Evolutionary conservation across 2,329 filamentous ascomycete genomes (phyloP).

Genomic region (Lecanicillium sp.): DNA sequence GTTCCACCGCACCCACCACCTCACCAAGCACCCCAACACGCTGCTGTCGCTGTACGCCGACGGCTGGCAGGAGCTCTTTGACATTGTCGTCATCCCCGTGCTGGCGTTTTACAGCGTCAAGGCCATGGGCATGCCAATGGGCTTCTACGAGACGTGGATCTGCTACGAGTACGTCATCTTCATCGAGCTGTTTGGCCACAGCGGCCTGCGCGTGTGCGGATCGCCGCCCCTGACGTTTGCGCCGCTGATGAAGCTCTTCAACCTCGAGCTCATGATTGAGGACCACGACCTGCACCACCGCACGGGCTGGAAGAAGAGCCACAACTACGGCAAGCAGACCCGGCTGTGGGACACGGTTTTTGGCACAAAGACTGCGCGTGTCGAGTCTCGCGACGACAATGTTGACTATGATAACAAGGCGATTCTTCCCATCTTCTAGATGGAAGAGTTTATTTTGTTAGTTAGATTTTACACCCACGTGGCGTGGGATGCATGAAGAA

Average conservation of each 20-base stretch:
- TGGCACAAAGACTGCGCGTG: conserved; percentile 25
- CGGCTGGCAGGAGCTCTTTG: conserved; percentile 31
- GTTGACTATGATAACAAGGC: conserved; percentile 21
- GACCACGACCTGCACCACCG: conserved; percentile 32
- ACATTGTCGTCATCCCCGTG: conserved; percentile 31
- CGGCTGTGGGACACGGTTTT: conserved; percentile 28
- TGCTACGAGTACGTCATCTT: conserved; percentile 34
- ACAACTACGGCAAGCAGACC: conserved; percentile 32
- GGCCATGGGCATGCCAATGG: conserved; percentile 29
- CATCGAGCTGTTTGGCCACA: conserved; percentile 28
- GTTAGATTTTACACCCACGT: too few relatives aligned
- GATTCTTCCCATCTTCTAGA: conserved; percentile 19
- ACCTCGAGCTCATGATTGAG: conserved; percentile 30
- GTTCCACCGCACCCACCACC: conserved; percentile 35
- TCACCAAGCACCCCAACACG: conserved; percentile 36
- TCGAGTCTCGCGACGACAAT: conserved; percentile 24
- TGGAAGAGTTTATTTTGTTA: too few relatives aligned
- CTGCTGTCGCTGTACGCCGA: conserved; percentile 33
- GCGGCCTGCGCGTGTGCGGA: conserved; percentile 26
- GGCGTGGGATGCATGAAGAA: too few relatives aligned
- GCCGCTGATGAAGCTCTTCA: conserved; percentile 23
- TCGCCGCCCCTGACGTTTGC: conserved; percentile 22
- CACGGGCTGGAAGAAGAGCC: conserved; percentile 26
- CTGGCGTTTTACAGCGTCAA: conserved; percentile 27
- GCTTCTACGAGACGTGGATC: conserved; percentile 38